phyloP scores from a whole-genome alignment of 2,329 filamentous ascomycete genomes.

The Xylariaceae sp. region DNA sequence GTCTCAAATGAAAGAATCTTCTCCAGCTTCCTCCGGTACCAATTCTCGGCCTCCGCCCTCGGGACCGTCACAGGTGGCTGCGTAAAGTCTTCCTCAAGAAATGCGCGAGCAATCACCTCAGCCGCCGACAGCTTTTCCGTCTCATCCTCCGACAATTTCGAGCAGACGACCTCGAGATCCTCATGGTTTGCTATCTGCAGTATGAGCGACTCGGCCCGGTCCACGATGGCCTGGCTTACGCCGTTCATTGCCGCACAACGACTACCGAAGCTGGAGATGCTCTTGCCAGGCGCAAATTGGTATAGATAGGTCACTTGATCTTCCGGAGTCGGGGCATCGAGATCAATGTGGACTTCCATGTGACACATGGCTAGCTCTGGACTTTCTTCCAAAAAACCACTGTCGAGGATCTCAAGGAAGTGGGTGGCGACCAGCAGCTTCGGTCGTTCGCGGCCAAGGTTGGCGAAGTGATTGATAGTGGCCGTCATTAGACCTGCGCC shows the following conservation, averaged over 20 bases:
- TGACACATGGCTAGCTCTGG: conserved; percentile 56
- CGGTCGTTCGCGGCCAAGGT: conserved; percentile 42
- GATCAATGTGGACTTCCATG: conserved; percentile 64
- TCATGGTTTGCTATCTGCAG: conserved; percentile 64
- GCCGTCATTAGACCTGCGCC: conserved; percentile 55
- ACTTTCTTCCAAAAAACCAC: conserved; percentile 48
- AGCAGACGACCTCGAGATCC: conserved; percentile 69
- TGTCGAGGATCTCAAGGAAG: conserved; percentile 68
- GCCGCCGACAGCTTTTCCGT: conserved; percentile 62
- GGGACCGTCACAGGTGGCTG: conserved; percentile 11
- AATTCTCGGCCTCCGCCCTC: conserved; percentile 9
- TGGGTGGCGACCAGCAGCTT: conserved; percentile 59
- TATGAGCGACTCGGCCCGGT: conserved; percentile 70
- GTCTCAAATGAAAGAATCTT: conserved; percentile 17
- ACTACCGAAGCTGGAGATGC: conserved; percentile 76
- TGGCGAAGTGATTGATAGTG: conserved; percentile 52
- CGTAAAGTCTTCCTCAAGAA: conserved; percentile 45
- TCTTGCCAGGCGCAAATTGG: conserved; percentile 61
- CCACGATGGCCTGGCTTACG: conserved; percentile 64
- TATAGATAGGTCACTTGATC: conserved; percentile 72
- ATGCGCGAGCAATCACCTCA: conserved; percentile 53
- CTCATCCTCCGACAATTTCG: conserved; percentile 60
- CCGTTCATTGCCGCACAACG: conserved; percentile 84
- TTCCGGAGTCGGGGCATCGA: conserved; percentile 43
- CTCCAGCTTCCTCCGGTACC: conserved; percentile 27